Conservation (phyloP, 2,329 filamentous ascomycete genomes). For the Trichoderma sp. region DNA sequence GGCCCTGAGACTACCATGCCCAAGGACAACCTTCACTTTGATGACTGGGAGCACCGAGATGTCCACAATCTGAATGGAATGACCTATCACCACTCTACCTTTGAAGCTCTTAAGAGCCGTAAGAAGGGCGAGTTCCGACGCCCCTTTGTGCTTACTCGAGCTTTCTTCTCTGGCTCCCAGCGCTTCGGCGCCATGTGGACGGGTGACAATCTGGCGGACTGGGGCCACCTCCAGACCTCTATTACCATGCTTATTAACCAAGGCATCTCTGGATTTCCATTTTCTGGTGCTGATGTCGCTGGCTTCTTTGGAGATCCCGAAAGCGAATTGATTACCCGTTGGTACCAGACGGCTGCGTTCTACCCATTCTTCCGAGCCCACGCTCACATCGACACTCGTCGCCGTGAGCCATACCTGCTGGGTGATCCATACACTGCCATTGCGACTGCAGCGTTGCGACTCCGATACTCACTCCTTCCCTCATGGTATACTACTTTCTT, state of each 20-base stretch:
- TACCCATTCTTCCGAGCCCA: slow-evolving; percentile 98
- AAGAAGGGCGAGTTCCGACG: slow-evolving; percentile 82
- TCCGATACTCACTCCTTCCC: slow-evolving; percentile 86
- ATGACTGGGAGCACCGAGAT: slow-evolving; percentile 93
- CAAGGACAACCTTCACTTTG: slow-evolving; percentile 92
- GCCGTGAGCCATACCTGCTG: slow-evolving; percentile 87
- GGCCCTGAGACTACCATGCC: slow-evolving; percentile 98
- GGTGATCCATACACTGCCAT: slow-evolving; percentile 83
- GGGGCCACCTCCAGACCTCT: slow-evolving; percentile 85
- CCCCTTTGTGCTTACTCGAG: slow-evolving; percentile 88
- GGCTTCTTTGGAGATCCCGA: slow-evolving; percentile 98
- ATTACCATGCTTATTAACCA: slow-evolving; percentile 93
- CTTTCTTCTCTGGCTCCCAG: slow-evolving; percentile 90
- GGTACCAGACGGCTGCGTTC: slow-evolving; percentile 96
- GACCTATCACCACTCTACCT: slow-evolving; percentile 94
- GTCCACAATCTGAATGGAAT: slow-evolving; percentile 94
- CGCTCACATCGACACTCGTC: slow-evolving; percentile 92
- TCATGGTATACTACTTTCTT: slow-evolving; percentile 98
- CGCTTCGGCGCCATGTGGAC: slow-evolving; percentile 97
- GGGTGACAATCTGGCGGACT: slow-evolving; percentile 91
- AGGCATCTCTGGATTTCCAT: slow-evolving; percentile 89
- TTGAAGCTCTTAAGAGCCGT: slow-evolving; percentile 76
- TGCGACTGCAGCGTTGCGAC: slow-evolving; percentile 80
- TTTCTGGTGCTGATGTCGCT: slow-evolving; percentile 91
- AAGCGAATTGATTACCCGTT: slow-evolving; percentile 85